phyloP scores from a whole-genome alignment of 306 rosid genomes.

The Corylus avellana region DNA sequence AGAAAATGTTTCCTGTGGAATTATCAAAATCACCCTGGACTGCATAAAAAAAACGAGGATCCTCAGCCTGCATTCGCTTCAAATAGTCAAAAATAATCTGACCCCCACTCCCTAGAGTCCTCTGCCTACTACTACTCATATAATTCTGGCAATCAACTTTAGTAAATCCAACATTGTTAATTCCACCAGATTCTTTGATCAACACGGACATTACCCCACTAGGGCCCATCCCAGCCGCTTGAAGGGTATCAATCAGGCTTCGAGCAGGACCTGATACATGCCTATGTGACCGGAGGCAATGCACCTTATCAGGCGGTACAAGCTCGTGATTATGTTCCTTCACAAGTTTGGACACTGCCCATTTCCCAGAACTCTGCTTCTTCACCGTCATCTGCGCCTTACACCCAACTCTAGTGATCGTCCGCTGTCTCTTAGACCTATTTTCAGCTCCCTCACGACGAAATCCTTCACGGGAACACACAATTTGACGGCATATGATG shows the following conservation, averaged over 20 bases:
- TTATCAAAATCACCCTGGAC: conserved; percentile 37
- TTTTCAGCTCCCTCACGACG: conserved; percentile 33
- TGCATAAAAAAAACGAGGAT: conserved; percentile 41
- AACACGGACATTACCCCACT: conserved; percentile 46
- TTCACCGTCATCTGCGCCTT: conserved; percentile 46
- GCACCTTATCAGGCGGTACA: conserved; percentile 40
- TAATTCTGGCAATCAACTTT: conserved; percentile 49
- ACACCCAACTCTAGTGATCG: conserved; percentile 43
- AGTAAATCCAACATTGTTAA: conserved; percentile 41
- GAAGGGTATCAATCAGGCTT: conserved; percentile 42
- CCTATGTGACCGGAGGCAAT: conserved; percentile 43
- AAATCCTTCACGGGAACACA: conserved; percentile 45
- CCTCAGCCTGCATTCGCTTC: conserved; percentile 40
- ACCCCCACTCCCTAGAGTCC: conserved; percentile 40
- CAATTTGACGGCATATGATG: conserved; percentile 46
- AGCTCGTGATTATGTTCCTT: conserved; percentile 46
- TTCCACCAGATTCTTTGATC: conserved; percentile 35
- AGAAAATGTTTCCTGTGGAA: conserved; percentile 35
- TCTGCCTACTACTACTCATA: conserved; percentile 44
- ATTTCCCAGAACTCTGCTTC: conserved; percentile 40
- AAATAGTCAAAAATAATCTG: conserved; percentile 38
- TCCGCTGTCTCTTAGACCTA: conserved; percentile 43
- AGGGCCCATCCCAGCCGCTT: conserved; percentile 45
- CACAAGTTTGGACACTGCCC: conserved; percentile 38
- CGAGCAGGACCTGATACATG: conserved; percentile 45